Base-by-base conservation (phyloP, 2,329 filamentous ascomycete genomes). In the Xylariaceae sp. region DNA sequence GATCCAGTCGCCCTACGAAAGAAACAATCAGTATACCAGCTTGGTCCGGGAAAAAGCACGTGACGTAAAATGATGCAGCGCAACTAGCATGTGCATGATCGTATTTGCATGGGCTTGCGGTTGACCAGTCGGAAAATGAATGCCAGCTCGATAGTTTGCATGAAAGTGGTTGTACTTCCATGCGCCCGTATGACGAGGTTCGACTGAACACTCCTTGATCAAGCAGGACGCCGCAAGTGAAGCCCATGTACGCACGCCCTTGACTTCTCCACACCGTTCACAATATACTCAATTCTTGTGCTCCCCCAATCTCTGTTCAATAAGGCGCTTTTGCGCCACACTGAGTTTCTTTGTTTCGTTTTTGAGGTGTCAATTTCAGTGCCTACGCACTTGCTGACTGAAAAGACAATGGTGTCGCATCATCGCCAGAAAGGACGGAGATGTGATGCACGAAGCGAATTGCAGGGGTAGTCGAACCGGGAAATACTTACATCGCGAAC, bases 1-100 rank as follows among this genome's bases (percentile, higher is more conserved):
- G 75, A 99, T 97, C 92, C 92, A 97, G 79, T 99, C 94, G 74
- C 94, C 94, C 94, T 97, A 75, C 56, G 55, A 58, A 56, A 56
- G 53, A 18, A 34, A 50, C 37, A 51, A 66, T 70, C 50, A 68
- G 60, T 50, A 64, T 63, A 41, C n/a, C 55, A 51, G 6, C 9
- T 23, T 51, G 47, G 53, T 39, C 39, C 30, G 13, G 15, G n/a
- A 6, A 45, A 60, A 55, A 50, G 50, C 61, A 64, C 53, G 60
- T 59, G 55, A 54, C 49, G 15, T 51, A 45, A 57, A 53, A 37
- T 39, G 34, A 30, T 30, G 23, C 39, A 37, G 49, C 44, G 53
- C 34, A 8, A 53, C 44, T 18, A 55, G 17, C 53, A 52, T 45
- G 60, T 55, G 57, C 44, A 61, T 9, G 54, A 54, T 58, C 61